phyloP scores from a whole-genome alignment of 805 yeast species.

The Tanozyma kutaoensis region DNA sequence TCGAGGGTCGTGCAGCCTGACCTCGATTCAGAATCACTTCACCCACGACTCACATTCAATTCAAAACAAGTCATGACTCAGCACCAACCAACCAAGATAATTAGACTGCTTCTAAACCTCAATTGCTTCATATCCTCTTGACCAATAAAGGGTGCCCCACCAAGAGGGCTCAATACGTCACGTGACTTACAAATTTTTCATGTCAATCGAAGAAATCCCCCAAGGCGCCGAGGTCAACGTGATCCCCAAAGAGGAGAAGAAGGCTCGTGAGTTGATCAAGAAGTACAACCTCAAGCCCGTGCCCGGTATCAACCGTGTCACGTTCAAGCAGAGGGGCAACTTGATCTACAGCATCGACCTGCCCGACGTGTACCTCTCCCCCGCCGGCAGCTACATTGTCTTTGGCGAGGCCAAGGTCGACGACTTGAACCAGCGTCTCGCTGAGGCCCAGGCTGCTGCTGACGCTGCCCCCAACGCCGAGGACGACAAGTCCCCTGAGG shows the following conservation, averaged over 20 bases:
- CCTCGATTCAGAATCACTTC: no score
- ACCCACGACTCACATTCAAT: no score
- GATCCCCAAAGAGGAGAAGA: constrained; percentile 84
- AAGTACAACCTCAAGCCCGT: constrained; percentile 84
- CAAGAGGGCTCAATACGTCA: no score
- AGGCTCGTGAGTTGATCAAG: constrained; percentile 82
- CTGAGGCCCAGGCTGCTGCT: constrained; percentile 63
- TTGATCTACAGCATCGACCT: constrained; percentile 79
- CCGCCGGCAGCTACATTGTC: constrained; percentile 89
- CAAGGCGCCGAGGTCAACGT: constrained; percentile 75
- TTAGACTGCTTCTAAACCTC: no score
- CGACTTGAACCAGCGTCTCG: constrained; percentile 80
- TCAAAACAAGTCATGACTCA: no score
- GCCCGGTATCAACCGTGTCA: constrained; percentile 88
- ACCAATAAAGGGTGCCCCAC: no score
- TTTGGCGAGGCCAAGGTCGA: constrained; percentile 97
- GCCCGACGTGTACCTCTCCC: constrained; percentile 92
- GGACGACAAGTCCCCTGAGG: constrained; percentile 54
- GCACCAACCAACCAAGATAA: no score
- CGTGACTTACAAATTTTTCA: no score
- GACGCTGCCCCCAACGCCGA: constrained; percentile 24
- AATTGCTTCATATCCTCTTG: no score
- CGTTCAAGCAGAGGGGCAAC: constrained; percentile 89
- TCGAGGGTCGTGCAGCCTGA: no score
- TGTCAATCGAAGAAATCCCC: constrained; percentile 51